These are phyloP conservation scores for Coemansia guatemalensis DNA, from an alignment of 192 early-diverging fungal species.

Conservation along the genomic window DNA sequence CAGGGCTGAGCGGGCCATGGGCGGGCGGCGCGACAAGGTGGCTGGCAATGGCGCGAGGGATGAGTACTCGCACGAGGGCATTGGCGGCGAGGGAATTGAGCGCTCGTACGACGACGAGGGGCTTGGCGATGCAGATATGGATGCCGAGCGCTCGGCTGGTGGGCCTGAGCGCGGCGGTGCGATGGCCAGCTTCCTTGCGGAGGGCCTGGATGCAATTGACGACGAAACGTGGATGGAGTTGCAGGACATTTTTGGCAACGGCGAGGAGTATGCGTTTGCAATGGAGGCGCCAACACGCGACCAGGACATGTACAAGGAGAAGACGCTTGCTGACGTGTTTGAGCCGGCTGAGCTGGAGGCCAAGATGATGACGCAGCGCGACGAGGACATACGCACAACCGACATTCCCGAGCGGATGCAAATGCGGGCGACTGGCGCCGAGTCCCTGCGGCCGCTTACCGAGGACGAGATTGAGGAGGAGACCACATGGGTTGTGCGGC, in stretches of 20 bases:
- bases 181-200: constrained; percentile 35
- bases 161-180: constrained; percentile 18
- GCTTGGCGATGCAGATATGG: background rate
- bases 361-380: constrained; percentile 87
- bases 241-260: constrained; percentile 90
- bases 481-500: constrained; percentile 58
- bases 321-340: constrained; percentile 52
- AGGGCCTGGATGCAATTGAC: constrained; percentile 52
- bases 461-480: constrained; percentile 67
- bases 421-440: constrained; percentile 54
- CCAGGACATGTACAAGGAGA: constrained; percentile 36
- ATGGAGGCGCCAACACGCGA: constrained; percentile 33
- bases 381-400: constrained; percentile 81
- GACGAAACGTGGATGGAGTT: constrained; percentile 73
- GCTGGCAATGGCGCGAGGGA: constrained; percentile 4
- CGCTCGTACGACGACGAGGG: constrained; percentile 8
- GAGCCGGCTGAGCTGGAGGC: constrained; percentile 87
- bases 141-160: constrained; percentile 9
- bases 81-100: background rate
- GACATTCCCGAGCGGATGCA: constrained; percentile 96
- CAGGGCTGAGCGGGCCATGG: constrained; percentile 1
- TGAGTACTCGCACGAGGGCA: constrained; percentile 3
- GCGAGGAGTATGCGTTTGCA: constrained; percentile 78
- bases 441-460: constrained; percentile 46
- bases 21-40: constrained; percentile 1